phyloP scores from a whole-genome alignment of 495 filamentous ascomycete species.

The Lasiosphaeria ovina region DNA sequence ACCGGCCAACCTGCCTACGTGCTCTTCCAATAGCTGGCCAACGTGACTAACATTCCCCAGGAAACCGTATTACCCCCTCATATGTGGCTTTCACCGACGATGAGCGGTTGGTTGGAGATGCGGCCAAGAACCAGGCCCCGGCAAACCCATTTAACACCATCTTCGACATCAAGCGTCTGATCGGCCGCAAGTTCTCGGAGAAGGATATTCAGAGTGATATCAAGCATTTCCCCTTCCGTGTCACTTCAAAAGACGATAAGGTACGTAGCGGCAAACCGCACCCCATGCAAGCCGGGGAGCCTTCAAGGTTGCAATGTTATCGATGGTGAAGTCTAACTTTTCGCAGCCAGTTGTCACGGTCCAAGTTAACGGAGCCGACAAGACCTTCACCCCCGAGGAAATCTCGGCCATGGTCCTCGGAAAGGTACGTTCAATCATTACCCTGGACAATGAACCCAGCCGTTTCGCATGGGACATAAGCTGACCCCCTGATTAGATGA shows the following conservation, averaged over 20 bases:
- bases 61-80: constrained; percentile 98
- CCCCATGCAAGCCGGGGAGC: not conserved
- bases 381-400: constrained; percentile 83
- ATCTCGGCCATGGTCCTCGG: constrained; percentile 83
- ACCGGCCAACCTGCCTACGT: not conserved
- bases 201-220: constrained; percentile 80
- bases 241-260: constrained; percentile 76
- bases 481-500: constrained; percentile 59
- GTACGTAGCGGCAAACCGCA: not conserved
- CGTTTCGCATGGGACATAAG: not conserved
- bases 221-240: constrained; percentile 91
- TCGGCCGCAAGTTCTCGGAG: constrained; percentile 85
- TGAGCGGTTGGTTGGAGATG: constrained; percentile 95
- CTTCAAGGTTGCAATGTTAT: not conserved
- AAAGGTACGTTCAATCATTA: constrained; percentile 43
- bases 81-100: constrained; percentile 99
- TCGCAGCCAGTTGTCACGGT: constrained; percentile 66
- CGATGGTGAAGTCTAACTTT: not conserved
- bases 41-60: constrained; percentile 33
- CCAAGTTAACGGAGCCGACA: constrained; percentile 67
- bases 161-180: constrained; percentile 92
- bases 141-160: constrained; percentile 86
- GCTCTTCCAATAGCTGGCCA: not conserved
- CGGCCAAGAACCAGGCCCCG: constrained; percentile 98
- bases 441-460: constrained; percentile 11